Evolutionary conservation across 352 stramenopile species (phyloP), one percentile per base, ranked within the genome.

Genomic region (Thraustochytrium striatum): DNA sequence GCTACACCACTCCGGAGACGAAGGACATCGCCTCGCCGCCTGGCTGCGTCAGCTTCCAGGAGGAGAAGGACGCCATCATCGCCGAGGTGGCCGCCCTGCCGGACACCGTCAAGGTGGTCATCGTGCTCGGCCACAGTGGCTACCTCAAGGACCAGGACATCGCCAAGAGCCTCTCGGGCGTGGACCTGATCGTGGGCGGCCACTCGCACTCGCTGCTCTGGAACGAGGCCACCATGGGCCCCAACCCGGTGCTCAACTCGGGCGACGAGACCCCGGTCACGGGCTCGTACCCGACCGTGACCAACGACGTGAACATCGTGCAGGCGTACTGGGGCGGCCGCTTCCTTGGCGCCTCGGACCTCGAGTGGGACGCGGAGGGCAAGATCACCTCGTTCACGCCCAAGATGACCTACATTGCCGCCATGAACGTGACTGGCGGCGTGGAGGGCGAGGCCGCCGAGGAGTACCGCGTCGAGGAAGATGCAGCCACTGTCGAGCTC

Each of bases 121-220:
- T 80, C 53, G 53, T 13, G 16, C 30, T 80, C 21, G 70, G 53
- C 41, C 70, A 80, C 58, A 62, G 55, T 25, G 70, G 70, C 36
- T 69, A 72, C 39, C 28, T 19, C 11, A 32, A 19, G 13, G 70
- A 80, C 32, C 61, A 72, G 55, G 53, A 61, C 8, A 81, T 80
- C n/a, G 55, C 70, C 36, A 19, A 30, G 21, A 19, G 21, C 38
- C 16, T 72, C 32, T 72, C 52, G 13, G 70, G 79, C 7, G 28
- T 80, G 21, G 70, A 80, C 2, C 30, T 80, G 57, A 52, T 80
- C 58, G 35, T 80, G 1, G 70, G 70, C 33, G 70, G 53, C 38
- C 70, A 80, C 58, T 61, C 38, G 16, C 70, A 80, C 36, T 79
- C 70, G n/a, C 79, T 80, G 19, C 47, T 80, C 32, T 81, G 61